Percentiles rank a stretch among this genome's conserved stretches.
Evolutionary conservation across 768 basidiomycete genomes (phyloP).

Genomic region (Pilatotrama ljubarskyi): DNA sequence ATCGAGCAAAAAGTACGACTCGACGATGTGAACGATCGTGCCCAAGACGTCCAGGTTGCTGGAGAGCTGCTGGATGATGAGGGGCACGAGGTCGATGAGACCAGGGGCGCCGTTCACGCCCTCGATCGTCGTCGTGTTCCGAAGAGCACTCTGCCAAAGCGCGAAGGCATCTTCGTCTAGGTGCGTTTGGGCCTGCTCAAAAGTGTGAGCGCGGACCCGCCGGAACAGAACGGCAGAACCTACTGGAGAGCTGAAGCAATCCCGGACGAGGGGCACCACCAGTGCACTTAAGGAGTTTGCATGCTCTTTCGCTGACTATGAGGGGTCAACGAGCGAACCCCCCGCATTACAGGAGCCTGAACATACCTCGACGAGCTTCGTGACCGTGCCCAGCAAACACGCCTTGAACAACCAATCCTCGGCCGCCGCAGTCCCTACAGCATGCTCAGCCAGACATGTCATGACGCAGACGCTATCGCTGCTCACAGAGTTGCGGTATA

Average conservation of each 20-base stretch:
- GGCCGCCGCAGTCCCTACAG: slow-evolving; percentile 64
- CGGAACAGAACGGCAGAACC: not conserved
- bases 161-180: slow-evolving; percentile 78
- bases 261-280: slow-evolving; percentile 28
- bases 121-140: slow-evolving; percentile 58
- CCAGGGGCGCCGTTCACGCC: slow-evolving; percentile 47
- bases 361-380: slow-evolving; percentile 66
- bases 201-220: not conserved
- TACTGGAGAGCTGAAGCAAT: slow-evolving; percentile 28
- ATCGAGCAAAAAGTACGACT: slow-evolving; percentile 81
- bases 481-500: slow-evolving; percentile 71
- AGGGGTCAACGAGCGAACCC: not conserved
- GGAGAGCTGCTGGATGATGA: slow-evolving; percentile 57
- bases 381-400: slow-evolving; percentile 67
- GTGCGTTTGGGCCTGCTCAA: slow-evolving; percentile 54
- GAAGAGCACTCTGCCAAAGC: slow-evolving; percentile 73
- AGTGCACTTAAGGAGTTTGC: slow-evolving; percentile 19
- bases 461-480: not conserved
- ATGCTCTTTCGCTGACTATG: slow-evolving; percentile 62
- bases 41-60: slow-evolving; percentile 76
- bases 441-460: not conserved
- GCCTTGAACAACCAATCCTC: slow-evolving; percentile 73
- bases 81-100: slow-evolving; percentile 66
- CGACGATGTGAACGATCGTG: slow-evolving; percentile 62
- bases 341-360: too few species aligned